Percentiles rank a stretch among this genome's conserved stretches.
Conservation (phyloP, 2,329 filamentous ascomycete species). For the Aspergillus eucalypticola region DNA sequence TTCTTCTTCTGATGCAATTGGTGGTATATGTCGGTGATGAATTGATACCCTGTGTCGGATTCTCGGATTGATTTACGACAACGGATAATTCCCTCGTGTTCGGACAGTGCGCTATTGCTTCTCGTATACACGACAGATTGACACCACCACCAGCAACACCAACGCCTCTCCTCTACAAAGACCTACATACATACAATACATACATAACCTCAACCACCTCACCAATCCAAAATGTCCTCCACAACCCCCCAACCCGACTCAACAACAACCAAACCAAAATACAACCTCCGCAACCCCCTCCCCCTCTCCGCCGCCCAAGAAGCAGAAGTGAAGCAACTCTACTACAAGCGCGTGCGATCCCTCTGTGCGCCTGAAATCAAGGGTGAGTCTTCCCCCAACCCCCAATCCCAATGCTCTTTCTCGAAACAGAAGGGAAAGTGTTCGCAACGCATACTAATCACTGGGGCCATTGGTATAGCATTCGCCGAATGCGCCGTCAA, state of each 20-base stretch:
- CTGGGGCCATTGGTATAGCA: constrained; percentile 52
- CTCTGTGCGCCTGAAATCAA: constrained; percentile 78
- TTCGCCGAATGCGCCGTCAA: constrained; percentile 88
- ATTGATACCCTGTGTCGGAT: no score
- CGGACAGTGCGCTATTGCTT: no score
- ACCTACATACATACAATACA: not conserved
- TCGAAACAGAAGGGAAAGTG: no score
- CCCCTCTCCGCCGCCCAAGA: constrained; percentile 82
- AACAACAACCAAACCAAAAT: constrained; percentile 22
- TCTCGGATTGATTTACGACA: no score
- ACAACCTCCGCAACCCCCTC: constrained; percentile 67
- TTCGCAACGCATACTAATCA: not conserved
- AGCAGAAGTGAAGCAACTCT: constrained; percentile 76
- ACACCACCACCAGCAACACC: no score
- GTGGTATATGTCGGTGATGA: no score
- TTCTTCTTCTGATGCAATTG: no score
- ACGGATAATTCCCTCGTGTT: no score
- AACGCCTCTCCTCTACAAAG: not conserved
- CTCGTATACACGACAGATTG: no score
- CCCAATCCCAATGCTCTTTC: no score
- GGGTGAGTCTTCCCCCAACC: no score
- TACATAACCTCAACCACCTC: not conserved
- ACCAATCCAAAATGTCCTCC: constrained; percentile 9
- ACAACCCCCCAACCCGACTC: not conserved
- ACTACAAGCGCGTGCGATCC: constrained; percentile 74